Conservation (phyloP, 2,329 filamentous ascomycete genomes). For the Sarocladium strictum region DNA sequence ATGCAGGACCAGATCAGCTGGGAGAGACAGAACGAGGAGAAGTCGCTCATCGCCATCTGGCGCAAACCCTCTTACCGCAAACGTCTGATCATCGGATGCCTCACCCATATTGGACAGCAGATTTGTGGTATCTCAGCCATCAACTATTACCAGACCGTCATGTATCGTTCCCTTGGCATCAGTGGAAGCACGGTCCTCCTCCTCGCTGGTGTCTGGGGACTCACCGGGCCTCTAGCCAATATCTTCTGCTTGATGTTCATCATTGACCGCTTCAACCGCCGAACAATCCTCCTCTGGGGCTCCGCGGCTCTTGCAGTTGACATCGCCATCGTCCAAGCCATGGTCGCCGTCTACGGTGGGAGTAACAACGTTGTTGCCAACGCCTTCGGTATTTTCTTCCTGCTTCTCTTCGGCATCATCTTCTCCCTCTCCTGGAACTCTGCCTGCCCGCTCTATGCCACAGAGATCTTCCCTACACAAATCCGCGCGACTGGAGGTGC, state of each 20-base stretch:
- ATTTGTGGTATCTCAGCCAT: slow-evolving; percentile 47
- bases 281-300: slow-evolving; percentile 28
- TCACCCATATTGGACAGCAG: slow-evolving; percentile 27
- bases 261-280: slow-evolving; percentile 30
- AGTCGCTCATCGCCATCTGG: slow-evolving; percentile 42
- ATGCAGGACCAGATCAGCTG: slow-evolving; percentile 51
- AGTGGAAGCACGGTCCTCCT: slow-evolving; percentile 42
- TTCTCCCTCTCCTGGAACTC: slow-evolving; percentile 14
- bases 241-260: slow-evolving; percentile 19
- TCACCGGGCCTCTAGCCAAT: background rate
- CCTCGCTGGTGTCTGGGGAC: slow-evolving; percentile 39
- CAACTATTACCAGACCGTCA: slow-evolving; percentile 41
- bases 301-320: slow-evolving; percentile 17
- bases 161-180: slow-evolving; percentile 50
- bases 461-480: slow-evolving; percentile 24
- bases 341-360: slow-evolving; percentile 20
- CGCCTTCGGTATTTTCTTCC: slow-evolving; percentile 24
- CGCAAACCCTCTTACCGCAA: slow-evolving; percentile 23
- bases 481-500: slow-evolving; percentile 22
- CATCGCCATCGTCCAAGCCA: slow-evolving; percentile 22
- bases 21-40: slow-evolving; percentile 50
- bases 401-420: slow-evolving; percentile 18
- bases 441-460: slow-evolving; percentile 23
- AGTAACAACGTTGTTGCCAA: slow-evolving; percentile 21
- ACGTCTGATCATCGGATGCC: slow-evolving; percentile 46